Evolutionary conservation across 164 flowering plant genomes (phyloP).

Genomic region (Stephania yunnanensis): DNA sequence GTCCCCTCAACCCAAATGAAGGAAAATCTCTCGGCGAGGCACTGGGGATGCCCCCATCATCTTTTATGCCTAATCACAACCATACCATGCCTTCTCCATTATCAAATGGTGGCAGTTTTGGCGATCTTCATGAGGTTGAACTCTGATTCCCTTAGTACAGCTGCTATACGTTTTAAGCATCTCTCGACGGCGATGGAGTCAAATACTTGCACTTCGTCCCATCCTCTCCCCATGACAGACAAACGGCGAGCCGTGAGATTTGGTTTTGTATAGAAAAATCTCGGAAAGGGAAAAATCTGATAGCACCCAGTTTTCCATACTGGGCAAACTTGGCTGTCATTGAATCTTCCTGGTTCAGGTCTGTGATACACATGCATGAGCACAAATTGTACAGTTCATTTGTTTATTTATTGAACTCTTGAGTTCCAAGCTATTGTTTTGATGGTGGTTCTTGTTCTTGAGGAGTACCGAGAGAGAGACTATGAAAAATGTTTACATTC

Average conservation of each 20-base stretch:
- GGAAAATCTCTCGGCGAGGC: conserved; percentile 40
- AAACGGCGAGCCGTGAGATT: conserved; percentile 4
- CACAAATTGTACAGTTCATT: conserved; percentile 52
- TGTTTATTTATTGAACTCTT: conserved; percentile 43
- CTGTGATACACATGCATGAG: conserved; percentile 9
- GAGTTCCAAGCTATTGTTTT: neutral
- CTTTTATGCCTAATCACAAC: conserved; percentile 33
- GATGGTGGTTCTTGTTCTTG: neutral
- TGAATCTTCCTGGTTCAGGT: conserved; percentile 1
- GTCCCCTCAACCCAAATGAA: conserved; percentile 23
- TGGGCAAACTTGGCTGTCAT: neutral
- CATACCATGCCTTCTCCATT: conserved; percentile 20
- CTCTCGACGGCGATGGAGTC: conserved; percentile 7
- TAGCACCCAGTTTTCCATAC: conserved; percentile 6
- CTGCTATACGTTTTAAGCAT: conserved; percentile 26
- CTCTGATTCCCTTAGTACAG: conserved; percentile 4
- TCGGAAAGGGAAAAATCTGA: neutral
- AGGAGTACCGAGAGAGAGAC: neutral
- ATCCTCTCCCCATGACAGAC: conserved; percentile 2
- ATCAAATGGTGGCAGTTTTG: conserved; percentile 24
- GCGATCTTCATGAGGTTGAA: conserved; percentile 21
- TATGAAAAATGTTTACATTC: neutral
- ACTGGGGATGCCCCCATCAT: conserved; percentile 38
- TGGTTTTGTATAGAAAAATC: conserved; percentile 14
- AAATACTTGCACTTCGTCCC: neutral